Conservation (phyloP, 2,329 filamentous ascomycete species). For the Botrytis medusae region DNA sequence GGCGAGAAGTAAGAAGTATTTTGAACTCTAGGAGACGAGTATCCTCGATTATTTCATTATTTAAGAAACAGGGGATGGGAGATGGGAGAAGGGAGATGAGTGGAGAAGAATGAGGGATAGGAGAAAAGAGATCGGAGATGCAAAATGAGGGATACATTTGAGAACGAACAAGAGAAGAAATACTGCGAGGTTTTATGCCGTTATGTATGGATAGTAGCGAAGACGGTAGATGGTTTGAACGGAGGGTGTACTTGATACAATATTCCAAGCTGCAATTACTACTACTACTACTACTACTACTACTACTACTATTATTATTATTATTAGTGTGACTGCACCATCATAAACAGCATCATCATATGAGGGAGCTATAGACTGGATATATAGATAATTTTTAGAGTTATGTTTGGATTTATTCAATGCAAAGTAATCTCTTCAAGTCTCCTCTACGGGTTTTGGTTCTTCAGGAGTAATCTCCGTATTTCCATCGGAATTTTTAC, state of each 20-base stretch:
- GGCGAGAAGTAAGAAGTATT: no score
- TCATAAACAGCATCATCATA: neutral
- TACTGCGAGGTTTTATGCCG: no score
- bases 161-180: no score
- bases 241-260: neutral
- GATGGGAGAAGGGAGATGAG: no score
- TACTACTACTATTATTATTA: neutral
- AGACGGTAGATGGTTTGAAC: no score
- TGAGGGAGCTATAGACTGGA: rapidly evolving
- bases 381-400: neutral
- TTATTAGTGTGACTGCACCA: neutral
- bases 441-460: neutral
- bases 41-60: no score
- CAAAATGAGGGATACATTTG: no score
- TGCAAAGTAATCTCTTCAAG: neutral
- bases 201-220: no score
- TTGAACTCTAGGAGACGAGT: no score
- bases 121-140: no score
- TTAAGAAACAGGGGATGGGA: no score
- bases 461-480: conserved; percentile 16
- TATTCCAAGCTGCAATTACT: neutral
- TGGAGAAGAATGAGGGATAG: no score
- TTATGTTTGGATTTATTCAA: neutral
- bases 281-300: neutral
- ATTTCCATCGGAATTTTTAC: conserved; percentile 39